Base-by-base conservation (phyloP, 2,329 filamentous ascomycete genomes). In the Lachnellula subtilissima region DNA sequence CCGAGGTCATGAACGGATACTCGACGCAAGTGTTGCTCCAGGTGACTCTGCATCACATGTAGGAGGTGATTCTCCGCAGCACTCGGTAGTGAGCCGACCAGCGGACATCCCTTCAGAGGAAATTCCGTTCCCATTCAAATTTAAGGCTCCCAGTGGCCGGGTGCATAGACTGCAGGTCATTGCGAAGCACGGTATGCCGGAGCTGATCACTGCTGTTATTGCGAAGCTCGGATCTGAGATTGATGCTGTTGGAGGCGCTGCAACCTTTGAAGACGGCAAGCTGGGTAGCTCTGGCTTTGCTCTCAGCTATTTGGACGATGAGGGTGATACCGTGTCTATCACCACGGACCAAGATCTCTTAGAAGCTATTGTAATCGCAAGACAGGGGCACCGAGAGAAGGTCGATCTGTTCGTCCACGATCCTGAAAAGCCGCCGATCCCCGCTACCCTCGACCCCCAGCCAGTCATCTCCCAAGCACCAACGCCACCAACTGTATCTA, bases 351-450 rank as follows among this genome's bases (percentile, higher is more conserved):
- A 93, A 62, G 94, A 99, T 70, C 81, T 99, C 43, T 75, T 94
- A 2, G 94, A 99, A 73, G 91, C 94, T 1, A 90, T 99, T 63
- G 79, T 86, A 19, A 81, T 97, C 28, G 90, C 93, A 4, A 87
- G 90, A 58, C 85, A 88, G 56, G 81, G 83, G 47, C 84, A 79
- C 64, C 86, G 85, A 47, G 94, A 97, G 65, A 99, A 99, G 79
- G 94, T 99, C 19, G 94, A 99, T 67, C 81, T 99, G 15, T 97
- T 96, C 67, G 92, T 97, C 12, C 94, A 99, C 71, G 89, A 99
- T 66, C 92, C 93, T 0, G 85, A 91, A 61, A 88, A 94, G 74
- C 85, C 93, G n/a, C 89, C 92, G 0, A 80, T 91, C n/a, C 77
- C 84, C 9, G 81, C 83, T 0, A 72, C 85, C 11, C 79, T 86